phyloP scores from a whole-genome alignment of 2,329 filamentous ascomycete species.

The Pseudomassariella vexata region DNA sequence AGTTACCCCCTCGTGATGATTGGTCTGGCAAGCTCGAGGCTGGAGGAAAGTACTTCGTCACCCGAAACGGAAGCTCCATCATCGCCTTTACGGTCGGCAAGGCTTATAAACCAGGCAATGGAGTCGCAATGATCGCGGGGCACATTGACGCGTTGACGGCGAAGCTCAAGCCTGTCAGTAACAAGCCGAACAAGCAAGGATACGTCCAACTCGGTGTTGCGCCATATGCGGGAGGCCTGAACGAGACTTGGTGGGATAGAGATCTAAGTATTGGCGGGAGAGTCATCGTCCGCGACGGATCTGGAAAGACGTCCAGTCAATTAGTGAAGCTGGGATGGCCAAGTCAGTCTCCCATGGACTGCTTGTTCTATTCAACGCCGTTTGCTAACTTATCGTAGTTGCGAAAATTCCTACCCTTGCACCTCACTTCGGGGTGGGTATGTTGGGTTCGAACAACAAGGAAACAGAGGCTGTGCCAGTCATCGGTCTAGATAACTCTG shows the following conservation, averaged over 20 bases:
- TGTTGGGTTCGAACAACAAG: slow-evolving; percentile 63
- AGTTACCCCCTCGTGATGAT: slow-evolving; percentile 71
- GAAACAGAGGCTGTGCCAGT: slow-evolving; percentile 95
- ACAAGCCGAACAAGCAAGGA: slow-evolving; percentile 75
- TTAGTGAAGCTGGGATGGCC: slow-evolving; percentile 93
- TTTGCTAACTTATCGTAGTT: slow-evolving; percentile 36
- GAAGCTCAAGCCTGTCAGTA: slow-evolving; percentile 84
- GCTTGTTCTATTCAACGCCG: neutral
- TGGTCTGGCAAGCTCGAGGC: slow-evolving; percentile 69
- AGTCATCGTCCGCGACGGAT: slow-evolving; percentile 73
- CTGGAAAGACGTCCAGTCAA: slow-evolving; percentile 72
- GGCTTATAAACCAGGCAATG: slow-evolving; percentile 77
- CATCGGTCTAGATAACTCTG: slow-evolving; percentile 77
- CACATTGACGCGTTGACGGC: slow-evolving; percentile 92
- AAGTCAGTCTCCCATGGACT: slow-evolving; percentile 33
- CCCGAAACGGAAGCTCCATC: slow-evolving; percentile 78
- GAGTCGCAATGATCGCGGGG: slow-evolving; percentile 80
- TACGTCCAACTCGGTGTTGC: slow-evolving; percentile 88
- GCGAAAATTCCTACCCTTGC: slow-evolving; percentile 87
- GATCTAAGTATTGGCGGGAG: slow-evolving; percentile 87
- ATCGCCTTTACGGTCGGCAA: slow-evolving; percentile 82
- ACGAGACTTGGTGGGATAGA: slow-evolving; percentile 93
- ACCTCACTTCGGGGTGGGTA: slow-evolving; percentile 82
- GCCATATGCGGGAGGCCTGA: slow-evolving; percentile 83
- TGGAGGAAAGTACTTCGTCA: slow-evolving; percentile 85